Base-by-base conservation (phyloP, 2,329 filamentous ascomycete species). In the Diaporthe ilicicola region DNA sequence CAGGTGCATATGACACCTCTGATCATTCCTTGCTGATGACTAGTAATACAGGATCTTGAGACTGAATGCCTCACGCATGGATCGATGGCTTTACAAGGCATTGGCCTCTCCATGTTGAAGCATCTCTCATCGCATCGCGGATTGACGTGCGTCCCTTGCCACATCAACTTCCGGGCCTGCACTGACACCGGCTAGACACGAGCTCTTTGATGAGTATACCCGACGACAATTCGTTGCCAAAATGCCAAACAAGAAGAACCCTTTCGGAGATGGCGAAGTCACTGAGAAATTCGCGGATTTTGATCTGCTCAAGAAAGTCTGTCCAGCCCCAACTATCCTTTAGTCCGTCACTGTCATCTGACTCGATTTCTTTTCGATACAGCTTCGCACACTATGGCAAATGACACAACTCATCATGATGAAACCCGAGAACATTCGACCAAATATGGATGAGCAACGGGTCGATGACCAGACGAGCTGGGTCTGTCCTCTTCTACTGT, bases 51-150 rank as follows among this genome's bases (percentile, higher is more conserved):
- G 96, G 93, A 95, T 74, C 86, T 98, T 48, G 96, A 98, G 84
- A 88, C 88, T 59, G 95, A 97, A 84, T 97, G 94, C 78, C 85
- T 98, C 42, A 95, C 93, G 78, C 91, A 92, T 22, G 86, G 90
- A 39, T 97, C 95, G 1, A 88, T 90, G 54, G 88, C 91, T 74
- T 86, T 99, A 22, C 85, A 92, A 72, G 90, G 95, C 69, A 94
- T 98, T 76, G 95, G 94, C 44, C 87, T 99, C 55, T 90, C 93
- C 68, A 86, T 98, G 24, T 89, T 98, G 72, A 98, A 98, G 87
- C 94, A 93, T 79, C 91, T 98, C 62, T 98, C 96, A 39, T 97
- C 95, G 72, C 94, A 98, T 84, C 92, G 95, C 74, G 95, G 95
- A 74, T 85, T 98, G 59, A 97, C 92, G 94, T 97, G 89, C 75